These are phyloP conservation scores for Syzygium grande DNA, from an alignment of 345 rosid species.

Conservation along the genomic window DNA sequence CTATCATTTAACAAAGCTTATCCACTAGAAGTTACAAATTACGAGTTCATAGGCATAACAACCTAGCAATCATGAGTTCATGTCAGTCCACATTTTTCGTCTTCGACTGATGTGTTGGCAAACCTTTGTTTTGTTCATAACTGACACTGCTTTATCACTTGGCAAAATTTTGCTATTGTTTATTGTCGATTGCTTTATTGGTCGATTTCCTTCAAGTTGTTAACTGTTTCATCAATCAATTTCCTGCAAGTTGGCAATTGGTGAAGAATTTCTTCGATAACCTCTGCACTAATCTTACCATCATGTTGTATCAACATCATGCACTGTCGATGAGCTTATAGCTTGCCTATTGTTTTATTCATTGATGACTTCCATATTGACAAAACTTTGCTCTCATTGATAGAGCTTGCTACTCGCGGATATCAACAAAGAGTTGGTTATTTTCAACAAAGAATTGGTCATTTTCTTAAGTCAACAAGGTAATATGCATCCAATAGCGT, in stretches of 20 bases:
- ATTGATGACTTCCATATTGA: not conserved
- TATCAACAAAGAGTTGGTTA: not conserved
- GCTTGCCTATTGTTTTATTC: not conserved
- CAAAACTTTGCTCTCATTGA: not conserved
- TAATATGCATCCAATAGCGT: not conserved
- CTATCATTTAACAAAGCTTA: too few species aligned
- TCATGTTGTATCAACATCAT: not conserved
- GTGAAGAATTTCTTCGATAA: not conserved
- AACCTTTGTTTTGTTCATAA: not conserved
- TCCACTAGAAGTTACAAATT: not conserved
- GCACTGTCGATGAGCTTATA: not conserved
- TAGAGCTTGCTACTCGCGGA: not conserved
- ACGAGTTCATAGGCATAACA: too few species aligned
- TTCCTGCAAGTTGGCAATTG: not conserved
- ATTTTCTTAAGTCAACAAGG: not conserved
- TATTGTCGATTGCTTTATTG: too few species aligned
- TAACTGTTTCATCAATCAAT: not conserved
- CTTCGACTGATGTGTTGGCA: not conserved
- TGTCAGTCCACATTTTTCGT: not conserved
- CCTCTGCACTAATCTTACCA: not conserved
- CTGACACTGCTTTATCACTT: not conserved
- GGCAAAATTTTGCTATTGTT: too few species aligned
- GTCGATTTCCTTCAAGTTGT: not conserved
- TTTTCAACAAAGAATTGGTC: not conserved
- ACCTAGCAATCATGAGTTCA: not conserved